A percentile compares a stretch with the other conserved stretches of the same genome.
phyloP scores from a whole-genome alignment of 2,329 filamentous ascomycete genomes.

The Neurospora crassa region DNA sequence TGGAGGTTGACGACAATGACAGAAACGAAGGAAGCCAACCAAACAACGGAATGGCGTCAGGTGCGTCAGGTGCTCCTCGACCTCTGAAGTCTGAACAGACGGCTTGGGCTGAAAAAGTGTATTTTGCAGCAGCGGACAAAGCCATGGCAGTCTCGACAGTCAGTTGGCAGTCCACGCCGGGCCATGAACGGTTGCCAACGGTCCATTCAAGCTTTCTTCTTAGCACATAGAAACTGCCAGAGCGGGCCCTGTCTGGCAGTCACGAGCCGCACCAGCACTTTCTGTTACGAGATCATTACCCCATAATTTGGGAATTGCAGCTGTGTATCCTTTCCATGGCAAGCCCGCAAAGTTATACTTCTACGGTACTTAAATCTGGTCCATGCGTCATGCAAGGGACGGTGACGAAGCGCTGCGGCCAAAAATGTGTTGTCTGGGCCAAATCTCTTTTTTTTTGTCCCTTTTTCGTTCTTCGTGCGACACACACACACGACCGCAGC shows the following conservation, averaged over 20 bases:
- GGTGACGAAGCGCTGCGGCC: conserved; percentile 7
- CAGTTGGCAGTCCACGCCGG: background rate
- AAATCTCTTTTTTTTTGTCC: background rate
- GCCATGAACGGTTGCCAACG: conserved; percentile 2
- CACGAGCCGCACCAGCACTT: conserved; percentile 15
- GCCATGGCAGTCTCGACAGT: background rate
- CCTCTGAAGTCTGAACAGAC: background rate
- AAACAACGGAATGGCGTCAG: background rate
- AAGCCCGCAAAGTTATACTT: background rate
- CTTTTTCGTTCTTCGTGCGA: conserved; percentile 1
- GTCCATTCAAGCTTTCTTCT: conserved; percentile 10
- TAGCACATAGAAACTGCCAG: conserved; percentile 20
- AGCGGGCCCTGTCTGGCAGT: conserved; percentile 8
- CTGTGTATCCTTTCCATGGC: background rate
- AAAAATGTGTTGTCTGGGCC: background rate
- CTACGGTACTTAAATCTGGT: background rate
- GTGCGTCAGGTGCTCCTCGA: background rate
- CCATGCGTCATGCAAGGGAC: conserved; percentile 12
- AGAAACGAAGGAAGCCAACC: background rate
- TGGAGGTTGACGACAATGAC: background rate
- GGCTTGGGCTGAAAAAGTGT: background rate
- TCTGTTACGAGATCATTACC: conserved; percentile 20
- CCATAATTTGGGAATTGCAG: conserved; percentile 10
- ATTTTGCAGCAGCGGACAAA: background rate
- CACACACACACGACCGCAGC: conserved; percentile 4